A percentile compares a stretch with the other conserved stretches of the same genome.
These are phyloP conservation scores for Alternaria panax DNA, from an alignment of 2,329 filamentous ascomycete species.

Conservation along the genomic window DNA sequence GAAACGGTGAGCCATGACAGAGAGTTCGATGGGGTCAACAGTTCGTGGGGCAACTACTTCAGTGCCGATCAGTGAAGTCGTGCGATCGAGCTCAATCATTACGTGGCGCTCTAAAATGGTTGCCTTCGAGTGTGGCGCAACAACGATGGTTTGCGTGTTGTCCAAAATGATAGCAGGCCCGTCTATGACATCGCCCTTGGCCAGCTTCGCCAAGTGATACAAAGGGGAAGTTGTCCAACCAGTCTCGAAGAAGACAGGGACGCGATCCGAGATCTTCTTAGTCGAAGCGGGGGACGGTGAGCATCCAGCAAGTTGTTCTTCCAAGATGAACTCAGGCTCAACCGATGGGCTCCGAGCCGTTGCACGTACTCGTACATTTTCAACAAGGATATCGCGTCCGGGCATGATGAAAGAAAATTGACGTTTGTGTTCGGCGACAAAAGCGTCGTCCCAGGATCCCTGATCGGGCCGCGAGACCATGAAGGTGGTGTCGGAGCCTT, in stretches of 20 bases:
- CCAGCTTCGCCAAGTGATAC: conserved; percentile 30
- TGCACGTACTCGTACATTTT: conserved; percentile 55
- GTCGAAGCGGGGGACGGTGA: conserved; percentile 10
- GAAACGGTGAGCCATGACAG: conserved; percentile 30
- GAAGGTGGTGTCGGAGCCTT: conserved; percentile 54
- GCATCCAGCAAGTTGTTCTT: conserved; percentile 24
- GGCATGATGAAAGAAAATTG: conserved; percentile 55
- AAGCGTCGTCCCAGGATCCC: conserved; percentile 47
- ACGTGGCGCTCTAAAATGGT: conserved; percentile 50
- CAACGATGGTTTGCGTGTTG: conserved; percentile 57
- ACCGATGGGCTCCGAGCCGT: conserved; percentile 21
- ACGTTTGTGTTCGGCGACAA: conserved; percentile 49
- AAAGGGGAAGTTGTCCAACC: conserved; percentile 31
- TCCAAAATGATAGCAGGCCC: conserved; percentile 49
- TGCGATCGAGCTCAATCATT: conserved; percentile 43
- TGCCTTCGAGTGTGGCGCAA: conserved; percentile 49
- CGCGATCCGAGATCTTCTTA: not conserved
- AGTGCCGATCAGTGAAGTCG: not conserved
- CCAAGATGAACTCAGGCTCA: conserved; percentile 16
- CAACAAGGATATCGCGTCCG: conserved; percentile 52
- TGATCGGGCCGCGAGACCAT: conserved; percentile 50
- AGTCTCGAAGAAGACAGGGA: conserved; percentile 33
- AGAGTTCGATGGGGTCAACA: conserved; percentile 16
- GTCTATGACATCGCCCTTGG: conserved; percentile 24
- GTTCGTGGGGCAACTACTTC: not conserved